Evolutionary conservation across 2,329 filamentous ascomycete species (phyloP).

Genomic region (Phyllachora maydis): DNA sequence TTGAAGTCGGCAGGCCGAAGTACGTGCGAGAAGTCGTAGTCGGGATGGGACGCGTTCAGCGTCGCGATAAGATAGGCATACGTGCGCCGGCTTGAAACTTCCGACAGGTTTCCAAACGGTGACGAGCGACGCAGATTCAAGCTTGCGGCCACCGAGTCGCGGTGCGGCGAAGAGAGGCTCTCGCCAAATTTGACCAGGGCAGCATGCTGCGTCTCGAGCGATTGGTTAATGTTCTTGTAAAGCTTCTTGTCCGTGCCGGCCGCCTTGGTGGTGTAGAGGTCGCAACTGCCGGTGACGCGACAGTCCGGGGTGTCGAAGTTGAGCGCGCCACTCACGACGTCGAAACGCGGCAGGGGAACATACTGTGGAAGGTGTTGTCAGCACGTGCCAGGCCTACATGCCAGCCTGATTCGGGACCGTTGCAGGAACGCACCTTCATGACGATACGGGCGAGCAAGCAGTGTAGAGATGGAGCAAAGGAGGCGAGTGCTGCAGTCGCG

Average conservation of each 20-base stretch:
- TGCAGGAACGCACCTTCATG: slow-evolving; percentile 3
- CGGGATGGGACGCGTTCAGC: slow-evolving; percentile 81
- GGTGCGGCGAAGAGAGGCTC: slow-evolving; percentile 68
- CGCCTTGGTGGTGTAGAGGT: slow-evolving; percentile 93
- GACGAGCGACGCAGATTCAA: slow-evolving; percentile 70
- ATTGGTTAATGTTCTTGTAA: slow-evolving; percentile 86
- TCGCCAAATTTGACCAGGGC: slow-evolving; percentile 71
- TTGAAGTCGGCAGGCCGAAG: slow-evolving; percentile 79
- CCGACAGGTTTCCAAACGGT: slow-evolving; percentile 77
- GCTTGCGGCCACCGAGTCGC: slow-evolving; percentile 42
- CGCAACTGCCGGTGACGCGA: slow-evolving; percentile 81
- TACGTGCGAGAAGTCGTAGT: slow-evolving; percentile 94
- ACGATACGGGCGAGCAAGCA: no score
- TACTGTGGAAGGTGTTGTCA: no score
- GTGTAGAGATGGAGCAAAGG: no score
- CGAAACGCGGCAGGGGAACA: slow-evolving; percentile 75
- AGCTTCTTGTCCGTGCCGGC: slow-evolving; percentile 91
- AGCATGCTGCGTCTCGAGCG: slow-evolving; percentile 78
- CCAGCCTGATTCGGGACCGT: no score
- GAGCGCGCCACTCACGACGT: slow-evolving; percentile 76
- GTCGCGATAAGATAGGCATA: slow-evolving; percentile 96
- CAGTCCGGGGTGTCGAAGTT: slow-evolving; percentile 93
- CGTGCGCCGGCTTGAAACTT: slow-evolving; percentile 72
- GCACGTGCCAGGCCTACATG: no score
- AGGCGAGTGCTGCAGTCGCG: no score